Evolutionary conservation across 306 rosid species (phyloP), one percentile per base, ranked within the genome.

Genomic region (Lithocarpus polystachyus): DNA sequence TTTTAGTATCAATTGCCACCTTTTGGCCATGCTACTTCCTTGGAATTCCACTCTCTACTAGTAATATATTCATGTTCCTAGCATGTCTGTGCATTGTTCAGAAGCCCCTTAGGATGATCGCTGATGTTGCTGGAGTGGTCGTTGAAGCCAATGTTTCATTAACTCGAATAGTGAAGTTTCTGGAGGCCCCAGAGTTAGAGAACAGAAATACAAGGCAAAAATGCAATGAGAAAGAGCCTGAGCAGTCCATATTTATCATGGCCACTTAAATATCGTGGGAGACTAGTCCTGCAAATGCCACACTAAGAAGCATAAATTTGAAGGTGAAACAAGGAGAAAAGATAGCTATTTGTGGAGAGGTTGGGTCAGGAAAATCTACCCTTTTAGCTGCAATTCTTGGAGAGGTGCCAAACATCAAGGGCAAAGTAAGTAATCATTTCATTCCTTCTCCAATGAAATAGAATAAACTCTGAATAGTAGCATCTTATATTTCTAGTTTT

Each of bases 281-380:
- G 35, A 52, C 68, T 48, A 31, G 9, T 78, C 73, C 80, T 3
- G 22, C 54, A 15, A 78, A 78, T 45, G 68, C 80, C 28, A 74
- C 80, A 4, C 24, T 83, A 28, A 59, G 74, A 71, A 57, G 75
- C 80, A 20, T 83, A 6, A 72, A 83, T 45, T 26, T 83, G 28
- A 73, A 35, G 54, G 74, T 74, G 13, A 70, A 37, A 60, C 59
- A n/a, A 12, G 80, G 86, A 37, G 77, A 83, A 68, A 83, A 78
- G 60, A n/a, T 83, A 13, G 77, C 83, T 11, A 71, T 83, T 75
- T 83, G 86, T 74, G 77, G 86, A n/a, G 83, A 83, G 80, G 77
- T 82, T 48, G 86, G 82, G 2, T 82, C 82, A 0, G 77, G 82
- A 56, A 78, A 82, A 74, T 82, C 82, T 57, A 83, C 86, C 40